Evolutionary conservation across 1,139 yeast genomes (phyloP).

Genomic region (Ashbya aceris): DNA sequence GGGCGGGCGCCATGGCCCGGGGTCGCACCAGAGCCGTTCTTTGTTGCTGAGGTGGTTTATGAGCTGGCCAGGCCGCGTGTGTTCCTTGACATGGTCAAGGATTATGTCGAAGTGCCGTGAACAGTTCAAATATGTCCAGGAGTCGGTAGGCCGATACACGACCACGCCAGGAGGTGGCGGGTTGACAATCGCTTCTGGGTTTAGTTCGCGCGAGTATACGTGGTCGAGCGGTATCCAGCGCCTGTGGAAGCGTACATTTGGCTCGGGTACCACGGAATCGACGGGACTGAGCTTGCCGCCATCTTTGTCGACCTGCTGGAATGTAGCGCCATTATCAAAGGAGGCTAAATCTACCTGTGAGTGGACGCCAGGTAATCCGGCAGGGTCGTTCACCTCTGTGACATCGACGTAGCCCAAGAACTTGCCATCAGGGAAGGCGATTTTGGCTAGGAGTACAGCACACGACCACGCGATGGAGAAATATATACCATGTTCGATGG

Average conservation of each 20-base stretch:
- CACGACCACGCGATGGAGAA: conserved; percentile 81
- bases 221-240: conserved; percentile 75
- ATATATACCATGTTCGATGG: conserved; percentile 84
- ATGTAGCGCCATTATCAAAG: conserved; percentile 2
- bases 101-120: conserved; percentile 65
- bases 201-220: conserved; percentile 37
- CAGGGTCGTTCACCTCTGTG: conserved; percentile 60
- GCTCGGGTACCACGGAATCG: not conserved
- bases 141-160: conserved; percentile 75
- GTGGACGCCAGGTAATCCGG: conserved; percentile 5
- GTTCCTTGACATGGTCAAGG: conserved; percentile 53
- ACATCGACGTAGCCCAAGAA: conserved; percentile 72
- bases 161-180: conserved; percentile 90
- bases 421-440: conserved; percentile 73
- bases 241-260: conserved; percentile 42
- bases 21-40: conserved; percentile 88
- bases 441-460: conserved; percentile 61
- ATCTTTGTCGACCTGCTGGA: not conserved
- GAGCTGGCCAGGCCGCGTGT: conserved; percentile 54
- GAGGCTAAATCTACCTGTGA: conserved; percentile 5
- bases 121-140: conserved; percentile 74
- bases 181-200: conserved; percentile 46
- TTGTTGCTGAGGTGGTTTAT: conserved; percentile 41
- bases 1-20: conserved; percentile 40
- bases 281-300: not conserved